Base-by-base conservation (phyloP, 306 rosid genomes). In the Morella rubra region DNA sequence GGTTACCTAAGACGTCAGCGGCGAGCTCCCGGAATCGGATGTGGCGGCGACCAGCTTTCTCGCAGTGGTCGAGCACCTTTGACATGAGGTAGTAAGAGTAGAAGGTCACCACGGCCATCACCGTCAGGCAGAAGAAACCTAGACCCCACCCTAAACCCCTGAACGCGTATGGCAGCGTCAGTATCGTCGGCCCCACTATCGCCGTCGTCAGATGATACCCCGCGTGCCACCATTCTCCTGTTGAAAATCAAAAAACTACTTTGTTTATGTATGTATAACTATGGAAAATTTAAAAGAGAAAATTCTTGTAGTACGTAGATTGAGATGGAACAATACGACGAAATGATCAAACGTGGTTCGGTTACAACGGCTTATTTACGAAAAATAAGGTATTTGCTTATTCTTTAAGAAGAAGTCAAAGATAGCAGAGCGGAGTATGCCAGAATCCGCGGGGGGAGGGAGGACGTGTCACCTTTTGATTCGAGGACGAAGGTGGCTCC, bases 221-320 rank as follows among this genome's bases (percentile, higher is more conserved):
- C 5, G 97, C 98, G 13, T 94, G 98, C 97, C 97, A 94, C 98
- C 98, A 94, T 62, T 94, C 16, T 54, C 98, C 98, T 91, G 13
- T 56, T 4, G 27, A 24, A 24, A 24, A 24, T 24, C 1, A 24
- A 24, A 24, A 24, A 24, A 24, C 40, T 1, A 15, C 5, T 53
- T 53, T 18, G 18, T 53, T 53, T 53, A 18, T n/a, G n/a, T n/a
- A n/a, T n/a, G 6, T 18, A 18, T 53, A 54, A 27, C 32, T 6
- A n/a, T 54, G 10, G 24, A 18, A n/a, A 54, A 54, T 54, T 20
- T n/a, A 24, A 24, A 24, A 24, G 27, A 24, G 27, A 24, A 24
- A 24, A 24, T 24, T 24, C 27, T 24, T 24, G 27, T 24, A 24
- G 27, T 24, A 24, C 0, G 27, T 24, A 24, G 27, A 24, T 24